Evolutionary conservation across 2,329 filamentous ascomycete species (phyloP), one percentile per base, ranked within the genome.

Genomic region (Colletotrichum cordylinicola): DNA sequence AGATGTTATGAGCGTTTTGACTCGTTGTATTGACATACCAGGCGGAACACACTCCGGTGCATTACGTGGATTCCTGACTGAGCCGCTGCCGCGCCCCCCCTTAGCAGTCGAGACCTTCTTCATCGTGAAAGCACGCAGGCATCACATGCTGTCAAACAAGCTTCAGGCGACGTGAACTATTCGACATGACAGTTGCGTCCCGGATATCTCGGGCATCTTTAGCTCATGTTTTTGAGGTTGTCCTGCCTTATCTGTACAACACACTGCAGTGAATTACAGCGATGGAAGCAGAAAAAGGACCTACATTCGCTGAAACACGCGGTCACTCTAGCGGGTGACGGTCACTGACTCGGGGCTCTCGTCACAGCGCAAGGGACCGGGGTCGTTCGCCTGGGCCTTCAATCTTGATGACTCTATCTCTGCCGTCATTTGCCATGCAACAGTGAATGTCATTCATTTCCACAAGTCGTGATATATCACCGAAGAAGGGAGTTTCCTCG

Each of bases 221-320:
- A 52, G 43, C 43, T 4, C 2, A 21, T 2, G 21, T 52, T 21
- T 13, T 4, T 21, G 43, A 52, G 43, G 43, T 0, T 52, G 13
- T 52, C 21, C 43, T 21, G 43, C 43, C n/a, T 52, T 21, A 21
- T 21, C 15, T 64, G n/a, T 43, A 16, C 15, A n/a, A 18, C 18
- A 9, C 2, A 16, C 16, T 1, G 3, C 33, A 43, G 16, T 33
- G 61, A 64, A 64, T 64, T 43, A 33, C 35, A 21, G n/a, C 61
- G 61, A 64, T n/a, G 61, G 35, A 21, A 13, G 43, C 43, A 52
- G 43, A 21, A 52, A 52, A 37, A 29, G 24, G n/a, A 56, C 24
- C 21, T 27, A 37, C 65, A 31, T 55, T 67, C 69, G 43, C 72
- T 75, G 69, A 75, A 75, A 67, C 69, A 71, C 62, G 62, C 68